Evolutionary conservation across 2,329 filamentous ascomycete species (phyloP).

Genomic region (Paecilomyces dactylethromorphus): DNA sequence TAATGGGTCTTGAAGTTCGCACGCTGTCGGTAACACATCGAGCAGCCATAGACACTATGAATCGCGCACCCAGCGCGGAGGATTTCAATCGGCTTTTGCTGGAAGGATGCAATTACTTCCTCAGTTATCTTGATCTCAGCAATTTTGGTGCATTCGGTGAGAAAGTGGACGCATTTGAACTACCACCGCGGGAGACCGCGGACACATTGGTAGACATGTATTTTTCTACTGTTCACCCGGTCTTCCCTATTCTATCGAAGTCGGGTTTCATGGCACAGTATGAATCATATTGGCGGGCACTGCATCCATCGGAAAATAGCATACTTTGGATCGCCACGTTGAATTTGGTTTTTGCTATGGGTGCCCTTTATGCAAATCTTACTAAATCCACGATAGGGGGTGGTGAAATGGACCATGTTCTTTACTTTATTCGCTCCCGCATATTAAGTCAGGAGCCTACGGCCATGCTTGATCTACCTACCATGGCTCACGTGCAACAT

Average conservation of each 20-base stretch:
- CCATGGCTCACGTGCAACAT: constrained; percentile 32
- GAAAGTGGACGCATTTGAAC: constrained; percentile 23
- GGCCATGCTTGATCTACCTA: constrained; percentile 22
- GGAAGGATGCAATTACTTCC: constrained; percentile 28
- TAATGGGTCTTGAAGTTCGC: not conserved
- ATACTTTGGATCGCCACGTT: constrained; percentile 30
- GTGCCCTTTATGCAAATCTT: constrained; percentile 26
- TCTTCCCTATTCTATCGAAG: constrained; percentile 32
- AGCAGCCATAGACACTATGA: constrained; percentile 1
- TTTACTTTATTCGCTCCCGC: constrained; percentile 32
- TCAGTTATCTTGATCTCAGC: constrained; percentile 19
- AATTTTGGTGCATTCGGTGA: constrained; percentile 13
- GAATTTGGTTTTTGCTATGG: constrained; percentile 37
- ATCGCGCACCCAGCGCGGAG: constrained; percentile 1
- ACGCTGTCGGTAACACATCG: not conserved
- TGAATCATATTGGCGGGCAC: constrained; percentile 17
- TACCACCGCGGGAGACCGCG: constrained; percentile 24
- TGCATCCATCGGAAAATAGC: constrained; percentile 6
- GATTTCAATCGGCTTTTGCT: constrained; percentile 5
- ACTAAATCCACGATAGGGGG: constrained; percentile 13
- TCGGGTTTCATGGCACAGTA: constrained; percentile 25
- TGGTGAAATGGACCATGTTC: constrained; percentile 25
- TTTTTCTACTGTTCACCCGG: constrained; percentile 29
- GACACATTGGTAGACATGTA: constrained; percentile 28
- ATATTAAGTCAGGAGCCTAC: constrained; percentile 19